A percentile compares a stretch with the other conserved stretches of the same genome.
Evolutionary conservation across 1,284 basidiomycete species (phyloP).

Genomic region (Coriolopsis trogii): DNA sequence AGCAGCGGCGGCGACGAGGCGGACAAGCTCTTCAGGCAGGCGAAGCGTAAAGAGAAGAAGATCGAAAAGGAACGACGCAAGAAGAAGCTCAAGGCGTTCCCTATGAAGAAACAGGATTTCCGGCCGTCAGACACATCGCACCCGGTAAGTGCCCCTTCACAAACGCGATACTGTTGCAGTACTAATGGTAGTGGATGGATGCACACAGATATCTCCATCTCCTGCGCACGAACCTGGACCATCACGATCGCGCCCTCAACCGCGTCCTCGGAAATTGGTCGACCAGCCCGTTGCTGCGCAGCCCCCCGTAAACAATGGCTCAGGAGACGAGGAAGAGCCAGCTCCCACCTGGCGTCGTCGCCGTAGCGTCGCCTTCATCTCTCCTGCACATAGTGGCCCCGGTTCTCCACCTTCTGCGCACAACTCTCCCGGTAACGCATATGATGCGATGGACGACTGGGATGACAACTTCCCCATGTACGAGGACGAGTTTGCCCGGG

Average conservation of each 20-base stretch:
- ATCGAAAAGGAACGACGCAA: slow-evolving; percentile 14
- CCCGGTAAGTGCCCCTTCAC: neutral
- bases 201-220: neutral
- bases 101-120: slow-evolving; percentile 13
- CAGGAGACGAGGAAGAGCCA: neutral
- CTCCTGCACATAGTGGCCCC: slow-evolving; percentile 4
- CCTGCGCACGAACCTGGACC: neutral
- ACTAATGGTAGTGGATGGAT: neutral
- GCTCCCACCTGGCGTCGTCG: slow-evolving; percentile 7
- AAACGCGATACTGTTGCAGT: neutral
- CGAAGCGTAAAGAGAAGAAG: slow-evolving; percentile 3
- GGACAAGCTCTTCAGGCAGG: slow-evolving; percentile 1
- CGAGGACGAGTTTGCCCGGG: slow-evolving; percentile 1
- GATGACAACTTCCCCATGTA: slow-evolving; percentile 2
- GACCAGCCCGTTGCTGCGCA: neutral
- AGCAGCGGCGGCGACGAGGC: slow-evolving; percentile 24
- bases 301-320: too few relatives aligned
- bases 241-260: slow-evolving; percentile 10
- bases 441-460: neutral
- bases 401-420: neutral
- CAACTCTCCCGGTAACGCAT: neutral
- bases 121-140: neutral
- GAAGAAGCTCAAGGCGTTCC: slow-evolving; percentile 14
- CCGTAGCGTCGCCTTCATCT: slow-evolving; percentile 13
- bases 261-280: neutral